Evolutionary conservation across 1,284 basidiomycete species (phyloP).

Genomic region (Gomphus bonarii): DNA sequence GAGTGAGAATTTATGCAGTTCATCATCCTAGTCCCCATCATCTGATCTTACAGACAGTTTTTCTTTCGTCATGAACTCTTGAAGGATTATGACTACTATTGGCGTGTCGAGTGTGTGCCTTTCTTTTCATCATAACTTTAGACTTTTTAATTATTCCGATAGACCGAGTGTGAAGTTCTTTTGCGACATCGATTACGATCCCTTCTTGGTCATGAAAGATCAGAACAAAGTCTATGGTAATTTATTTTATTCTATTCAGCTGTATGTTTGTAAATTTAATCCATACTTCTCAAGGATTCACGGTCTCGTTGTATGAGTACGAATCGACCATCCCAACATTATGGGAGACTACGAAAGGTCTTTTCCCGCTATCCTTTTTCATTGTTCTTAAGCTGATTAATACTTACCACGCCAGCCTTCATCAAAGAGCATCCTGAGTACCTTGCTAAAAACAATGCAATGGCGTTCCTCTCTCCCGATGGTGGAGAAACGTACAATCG

Average conservation of each 20-base stretch:
- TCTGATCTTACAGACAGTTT: slow-evolving; percentile 38
- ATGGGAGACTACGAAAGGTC: slow-evolving; percentile 69
- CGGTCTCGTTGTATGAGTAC: slow-evolving; percentile 79
- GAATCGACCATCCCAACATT: slow-evolving; percentile 79
- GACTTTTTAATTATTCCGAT: neutral
- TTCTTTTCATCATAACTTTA: neutral
- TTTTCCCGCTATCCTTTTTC: slow-evolving; percentile 9
- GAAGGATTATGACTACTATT: slow-evolving; percentile 83
- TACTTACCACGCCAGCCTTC: slow-evolving; percentile 43
- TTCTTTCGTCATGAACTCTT: slow-evolving; percentile 80
- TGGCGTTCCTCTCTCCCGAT: slow-evolving; percentile 78
- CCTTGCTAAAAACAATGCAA: slow-evolving; percentile 62
- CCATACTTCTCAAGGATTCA: slow-evolving; percentile 48
- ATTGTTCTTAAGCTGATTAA: neutral
- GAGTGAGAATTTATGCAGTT: slow-evolving; percentile 39
- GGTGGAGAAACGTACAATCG: slow-evolving; percentile 72
- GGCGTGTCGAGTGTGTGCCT: slow-evolving; percentile 59
- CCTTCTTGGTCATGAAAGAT: slow-evolving; percentile 86
- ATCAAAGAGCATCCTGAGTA: slow-evolving; percentile 60
- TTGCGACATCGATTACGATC: slow-evolving; percentile 83
- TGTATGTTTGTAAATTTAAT: neutral
- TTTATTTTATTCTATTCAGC: slow-evolving; percentile 13
- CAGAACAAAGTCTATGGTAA: slow-evolving; percentile 76
- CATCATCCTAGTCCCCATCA: neutral
- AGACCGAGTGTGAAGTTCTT: slow-evolving; percentile 78